Conservation (phyloP, 768 basidiomycete genomes). For the Mycena epipterygia region DNA sequence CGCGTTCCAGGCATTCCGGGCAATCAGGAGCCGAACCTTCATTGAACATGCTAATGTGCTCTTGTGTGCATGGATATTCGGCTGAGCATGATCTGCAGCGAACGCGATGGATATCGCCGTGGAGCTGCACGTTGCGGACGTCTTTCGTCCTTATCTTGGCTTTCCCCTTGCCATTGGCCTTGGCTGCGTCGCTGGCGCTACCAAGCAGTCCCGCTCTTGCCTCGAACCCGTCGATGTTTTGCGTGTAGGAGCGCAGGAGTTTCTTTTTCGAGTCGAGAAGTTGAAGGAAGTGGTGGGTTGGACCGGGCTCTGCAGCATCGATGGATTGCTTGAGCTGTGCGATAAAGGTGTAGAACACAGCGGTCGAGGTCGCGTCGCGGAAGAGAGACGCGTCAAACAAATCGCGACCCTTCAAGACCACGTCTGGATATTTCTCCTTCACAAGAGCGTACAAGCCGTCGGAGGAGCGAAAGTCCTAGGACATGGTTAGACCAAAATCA, state of each 20-base stretch:
- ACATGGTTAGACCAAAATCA: not conserved
- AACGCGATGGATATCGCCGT: constrained; percentile 94
- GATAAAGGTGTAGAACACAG: constrained; percentile 96
- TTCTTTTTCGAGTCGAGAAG: constrained; percentile 87
- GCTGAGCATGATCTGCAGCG: constrained; percentile 89
- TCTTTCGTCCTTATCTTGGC: constrained; percentile 75
- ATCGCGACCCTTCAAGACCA: constrained; percentile 92
- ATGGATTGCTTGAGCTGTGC: constrained; percentile 89
- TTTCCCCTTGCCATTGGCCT: constrained; percentile 74
- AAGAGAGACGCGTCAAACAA: constrained; percentile 96
- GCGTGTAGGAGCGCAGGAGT: constrained; percentile 92
- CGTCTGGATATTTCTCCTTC: constrained; percentile 85
- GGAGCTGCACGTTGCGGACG: constrained; percentile 91
- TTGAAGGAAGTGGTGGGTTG: constrained; percentile 91
- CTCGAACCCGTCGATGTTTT: constrained; percentile 98
- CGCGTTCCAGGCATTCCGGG: constrained; percentile 85
- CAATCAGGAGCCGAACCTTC: constrained; percentile 86
- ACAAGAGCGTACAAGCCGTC: constrained; percentile 94
- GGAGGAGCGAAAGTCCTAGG: constrained; percentile 95
- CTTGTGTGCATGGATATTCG: constrained; percentile 76
- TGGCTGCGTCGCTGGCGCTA: constrained; percentile 68
- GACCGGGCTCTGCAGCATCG: constrained; percentile 82
- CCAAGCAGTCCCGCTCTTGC: constrained; percentile 82
- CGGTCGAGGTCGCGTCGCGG: constrained; percentile 85
- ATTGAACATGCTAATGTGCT: constrained; percentile 74